Conservation (phyloP, 352 stramenopile species). For the Pelagophyceae sp. region DNA sequence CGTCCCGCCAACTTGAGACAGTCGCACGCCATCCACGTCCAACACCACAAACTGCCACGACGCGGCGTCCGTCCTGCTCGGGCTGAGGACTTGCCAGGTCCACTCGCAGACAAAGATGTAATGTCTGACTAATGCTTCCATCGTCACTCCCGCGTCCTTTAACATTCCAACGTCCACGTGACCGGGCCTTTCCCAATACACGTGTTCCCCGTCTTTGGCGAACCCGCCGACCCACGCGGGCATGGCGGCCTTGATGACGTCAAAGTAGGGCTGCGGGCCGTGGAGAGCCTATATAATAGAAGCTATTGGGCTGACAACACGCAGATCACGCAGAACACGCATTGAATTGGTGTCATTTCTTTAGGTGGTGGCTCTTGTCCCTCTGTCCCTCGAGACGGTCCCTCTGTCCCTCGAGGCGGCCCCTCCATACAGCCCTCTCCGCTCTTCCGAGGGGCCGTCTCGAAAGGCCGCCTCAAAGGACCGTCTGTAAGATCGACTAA, state of each 20-base stretch:
- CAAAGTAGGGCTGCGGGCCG: conserved; percentile 12
- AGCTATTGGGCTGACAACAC: too few relatives aligned
- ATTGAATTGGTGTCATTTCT: too few relatives aligned
- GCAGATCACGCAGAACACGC: too few relatives aligned
- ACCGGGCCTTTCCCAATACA: conserved; percentile 22
- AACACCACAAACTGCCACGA: conserved; percentile 16
- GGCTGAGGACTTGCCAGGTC: conserved; percentile 8
- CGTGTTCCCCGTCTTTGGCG: not conserved
- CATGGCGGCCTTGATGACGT: conserved; percentile 20
- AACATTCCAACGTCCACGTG: conserved; percentile 16
- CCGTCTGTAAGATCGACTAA: too few relatives aligned
- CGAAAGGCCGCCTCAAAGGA: too few relatives aligned
- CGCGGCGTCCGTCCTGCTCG: not conserved
- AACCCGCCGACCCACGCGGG: conserved; percentile 7
- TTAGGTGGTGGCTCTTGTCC: too few relatives aligned
- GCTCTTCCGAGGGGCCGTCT: too few relatives aligned
- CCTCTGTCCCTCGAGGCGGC: too few relatives aligned
- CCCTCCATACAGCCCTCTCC: too few relatives aligned
- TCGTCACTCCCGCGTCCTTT: not conserved
- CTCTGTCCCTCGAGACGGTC: too few relatives aligned
- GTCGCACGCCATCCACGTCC: conserved; percentile 14
- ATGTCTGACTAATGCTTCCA: conserved; percentile 18
- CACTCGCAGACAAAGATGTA: conserved; percentile 25
- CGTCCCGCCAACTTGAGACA: not conserved
- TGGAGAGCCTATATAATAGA: too few relatives aligned